phyloP scores from a whole-genome alignment of 441 rosid genomes.

The Biscutella laevigata region DNA sequence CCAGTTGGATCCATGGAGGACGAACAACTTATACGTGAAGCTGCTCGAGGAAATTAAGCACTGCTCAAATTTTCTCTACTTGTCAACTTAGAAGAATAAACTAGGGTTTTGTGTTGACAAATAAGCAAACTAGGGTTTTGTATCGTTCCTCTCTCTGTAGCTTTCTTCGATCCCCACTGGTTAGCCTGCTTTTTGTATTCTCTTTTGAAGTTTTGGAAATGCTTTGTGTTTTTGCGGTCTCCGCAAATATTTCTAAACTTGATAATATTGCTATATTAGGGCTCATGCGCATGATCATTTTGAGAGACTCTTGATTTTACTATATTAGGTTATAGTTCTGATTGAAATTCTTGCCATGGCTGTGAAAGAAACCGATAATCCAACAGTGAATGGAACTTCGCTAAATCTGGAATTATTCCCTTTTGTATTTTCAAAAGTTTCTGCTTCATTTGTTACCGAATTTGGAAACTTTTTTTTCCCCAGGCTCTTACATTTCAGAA shows the following conservation, averaged over 20 bases:
- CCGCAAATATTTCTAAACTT: background rate
- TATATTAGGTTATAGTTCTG: background rate
- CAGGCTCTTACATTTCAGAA: constrained; percentile 1
- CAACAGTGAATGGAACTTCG: background rate
- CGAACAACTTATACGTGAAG: constrained; percentile 6
- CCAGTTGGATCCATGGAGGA: constrained; percentile 20
- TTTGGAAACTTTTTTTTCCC: background rate
- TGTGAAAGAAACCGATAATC: background rate
- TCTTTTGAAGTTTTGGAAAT: background rate
- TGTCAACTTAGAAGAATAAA: no score
- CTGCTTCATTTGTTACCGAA: background rate
- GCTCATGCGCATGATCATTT: background rate
- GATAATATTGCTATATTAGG: constrained; percentile 7
- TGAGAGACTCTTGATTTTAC: background rate
- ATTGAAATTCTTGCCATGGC: background rate
- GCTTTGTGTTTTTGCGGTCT: background rate
- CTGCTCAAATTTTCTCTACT: no score
- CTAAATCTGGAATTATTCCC: constrained; percentile 4
- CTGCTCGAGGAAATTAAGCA: no score
- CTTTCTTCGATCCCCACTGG: constrained; percentile 3
- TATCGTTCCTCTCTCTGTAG: background rate
- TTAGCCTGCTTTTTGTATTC: constrained; percentile 1
- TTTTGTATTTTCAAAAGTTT: background rate
- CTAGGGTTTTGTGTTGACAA: no score
- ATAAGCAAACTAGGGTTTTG: constrained; percentile 11